Conservation (phyloP, 164 flowering plant genomes). For the Chimonanthus praecox region DNA sequence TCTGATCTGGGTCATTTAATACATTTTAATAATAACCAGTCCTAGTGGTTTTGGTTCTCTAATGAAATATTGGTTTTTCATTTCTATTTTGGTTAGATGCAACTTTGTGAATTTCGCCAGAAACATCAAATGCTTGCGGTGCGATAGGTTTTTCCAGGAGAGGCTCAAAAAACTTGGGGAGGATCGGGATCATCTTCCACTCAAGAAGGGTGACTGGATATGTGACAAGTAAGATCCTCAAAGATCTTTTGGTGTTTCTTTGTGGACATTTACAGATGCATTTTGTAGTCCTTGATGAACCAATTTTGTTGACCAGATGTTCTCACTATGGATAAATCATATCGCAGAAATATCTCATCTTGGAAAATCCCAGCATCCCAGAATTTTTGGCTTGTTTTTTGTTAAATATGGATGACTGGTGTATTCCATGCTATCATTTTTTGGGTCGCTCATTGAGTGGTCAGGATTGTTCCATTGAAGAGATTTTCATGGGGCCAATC, state of each 20-base stretch:
- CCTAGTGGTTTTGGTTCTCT: slow-evolving; percentile 1
- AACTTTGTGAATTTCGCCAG: slow-evolving; percentile 73
- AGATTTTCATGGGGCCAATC: neutral
- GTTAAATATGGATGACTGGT: neutral
- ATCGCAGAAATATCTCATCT: neutral
- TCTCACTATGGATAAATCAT: neutral
- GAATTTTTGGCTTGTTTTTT: no score
- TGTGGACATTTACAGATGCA: neutral
- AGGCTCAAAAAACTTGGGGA: slow-evolving; percentile 39
- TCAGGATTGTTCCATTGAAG: neutral
- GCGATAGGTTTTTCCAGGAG: slow-evolving; percentile 47
- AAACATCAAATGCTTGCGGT: slow-evolving; percentile 74
- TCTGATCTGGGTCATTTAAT: neutral
- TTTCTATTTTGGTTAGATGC: slow-evolving; percentile 45
- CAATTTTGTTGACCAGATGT: neutral
- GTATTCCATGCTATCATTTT: neutral
- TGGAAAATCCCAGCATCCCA: neutral
- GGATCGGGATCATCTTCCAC: slow-evolving; percentile 63
- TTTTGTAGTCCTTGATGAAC: neutral
- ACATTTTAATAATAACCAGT: neutral
- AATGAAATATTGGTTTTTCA: neutral
- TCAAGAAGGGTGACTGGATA: slow-evolving; percentile 94
- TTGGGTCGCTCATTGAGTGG: neutral
- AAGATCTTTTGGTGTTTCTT: neutral
- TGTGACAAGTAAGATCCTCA: slow-evolving; percentile 54